Evolutionary conservation across 2,329 filamentous ascomycete species (phyloP).

Genomic region (Fusarium verrucosum): DNA sequence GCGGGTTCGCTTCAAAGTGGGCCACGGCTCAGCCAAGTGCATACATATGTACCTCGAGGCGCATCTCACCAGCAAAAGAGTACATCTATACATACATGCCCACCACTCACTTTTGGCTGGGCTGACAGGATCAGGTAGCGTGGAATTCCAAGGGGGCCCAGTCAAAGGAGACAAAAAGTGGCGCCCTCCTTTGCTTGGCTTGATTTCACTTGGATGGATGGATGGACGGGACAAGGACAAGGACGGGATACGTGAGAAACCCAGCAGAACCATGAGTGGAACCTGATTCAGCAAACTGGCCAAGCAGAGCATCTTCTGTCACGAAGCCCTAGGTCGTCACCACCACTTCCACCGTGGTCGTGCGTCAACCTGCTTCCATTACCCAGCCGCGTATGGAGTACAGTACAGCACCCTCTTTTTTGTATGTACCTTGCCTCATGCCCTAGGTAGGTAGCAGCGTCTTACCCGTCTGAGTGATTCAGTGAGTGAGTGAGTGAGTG

Average conservation of each 20-base stretch:
- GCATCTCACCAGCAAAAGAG: not conserved
- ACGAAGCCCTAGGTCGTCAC: constrained; percentile 22
- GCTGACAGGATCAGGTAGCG: constrained; percentile 13
- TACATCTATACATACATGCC: no score
- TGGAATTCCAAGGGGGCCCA: constrained; percentile 4
- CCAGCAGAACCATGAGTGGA: constrained; percentile 29
- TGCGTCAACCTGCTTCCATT: constrained; percentile 28
- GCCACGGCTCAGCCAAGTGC: not conserved
- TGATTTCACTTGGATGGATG: no score
- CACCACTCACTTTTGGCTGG: constrained; percentile 1
- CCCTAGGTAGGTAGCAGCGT: constrained; percentile 4
- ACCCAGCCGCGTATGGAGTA: constrained; percentile 6
- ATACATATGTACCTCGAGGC: not conserved
- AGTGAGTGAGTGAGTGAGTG: not conserved
- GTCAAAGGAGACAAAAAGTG: constrained; percentile 19
- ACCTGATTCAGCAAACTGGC: constrained; percentile 22
- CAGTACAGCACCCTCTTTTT: not conserved
- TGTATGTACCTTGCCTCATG: constrained; percentile 11
- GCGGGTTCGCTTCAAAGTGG: not conserved
- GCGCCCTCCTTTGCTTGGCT: constrained; percentile 10
- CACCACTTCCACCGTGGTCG: constrained; percentile 35
- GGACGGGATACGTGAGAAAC: constrained; percentile 32
- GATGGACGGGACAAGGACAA: constrained; percentile 13
- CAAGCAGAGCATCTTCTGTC: constrained; percentile 20
- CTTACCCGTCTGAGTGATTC: constrained; percentile 21